phyloP scores from a whole-genome alignment of 139 green algal species.

The Chlorella sp. region DNA sequence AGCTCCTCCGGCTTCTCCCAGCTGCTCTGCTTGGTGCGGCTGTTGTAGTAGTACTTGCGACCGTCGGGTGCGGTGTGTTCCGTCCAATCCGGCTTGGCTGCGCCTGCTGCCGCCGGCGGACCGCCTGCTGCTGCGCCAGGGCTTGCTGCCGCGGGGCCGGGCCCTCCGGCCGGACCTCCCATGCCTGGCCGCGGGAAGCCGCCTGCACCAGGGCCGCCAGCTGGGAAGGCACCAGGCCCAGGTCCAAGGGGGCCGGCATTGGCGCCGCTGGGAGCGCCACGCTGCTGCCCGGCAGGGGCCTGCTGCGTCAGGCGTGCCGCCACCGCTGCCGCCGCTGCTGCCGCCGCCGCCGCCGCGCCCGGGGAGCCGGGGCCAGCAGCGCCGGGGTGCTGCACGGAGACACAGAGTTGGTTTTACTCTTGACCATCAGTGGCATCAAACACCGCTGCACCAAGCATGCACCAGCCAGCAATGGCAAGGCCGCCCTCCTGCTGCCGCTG shows the following conservation, averaged over 20 bases:
- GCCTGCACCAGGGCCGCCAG: background rate
- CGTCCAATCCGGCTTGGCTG: slow-evolving; percentile 79
- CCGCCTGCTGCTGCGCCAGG: background rate
- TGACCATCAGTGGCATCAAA: background rate
- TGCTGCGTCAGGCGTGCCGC: background rate
- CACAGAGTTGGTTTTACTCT: background rate
- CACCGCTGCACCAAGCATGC: background rate
- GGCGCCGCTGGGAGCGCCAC: background rate
- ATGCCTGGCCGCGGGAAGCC: no score
- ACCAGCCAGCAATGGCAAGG: background rate
- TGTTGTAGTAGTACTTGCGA: slow-evolving; percentile 96
- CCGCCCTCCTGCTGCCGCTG: background rate
- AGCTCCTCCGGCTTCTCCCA: slow-evolving; percentile 94
- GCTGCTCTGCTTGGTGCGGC: slow-evolving; percentile 71
- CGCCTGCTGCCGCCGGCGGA: background rate
- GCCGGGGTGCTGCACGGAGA: background rate
- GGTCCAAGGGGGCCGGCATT: background rate
- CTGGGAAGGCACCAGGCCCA: background rate
- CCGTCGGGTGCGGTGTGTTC: slow-evolving; percentile 92
- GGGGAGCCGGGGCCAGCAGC: background rate
- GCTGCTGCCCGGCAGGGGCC: background rate
- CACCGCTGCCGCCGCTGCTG: background rate
- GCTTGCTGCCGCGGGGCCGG: no score
- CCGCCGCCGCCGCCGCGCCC: slow-evolving; percentile 3
- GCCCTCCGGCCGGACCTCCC: no score